A percentile compares a stretch with the other conserved stretches of the same genome.
phyloP scores from a whole-genome alignment of 116 monocot species.

The Trichopus zeylanicus region DNA sequence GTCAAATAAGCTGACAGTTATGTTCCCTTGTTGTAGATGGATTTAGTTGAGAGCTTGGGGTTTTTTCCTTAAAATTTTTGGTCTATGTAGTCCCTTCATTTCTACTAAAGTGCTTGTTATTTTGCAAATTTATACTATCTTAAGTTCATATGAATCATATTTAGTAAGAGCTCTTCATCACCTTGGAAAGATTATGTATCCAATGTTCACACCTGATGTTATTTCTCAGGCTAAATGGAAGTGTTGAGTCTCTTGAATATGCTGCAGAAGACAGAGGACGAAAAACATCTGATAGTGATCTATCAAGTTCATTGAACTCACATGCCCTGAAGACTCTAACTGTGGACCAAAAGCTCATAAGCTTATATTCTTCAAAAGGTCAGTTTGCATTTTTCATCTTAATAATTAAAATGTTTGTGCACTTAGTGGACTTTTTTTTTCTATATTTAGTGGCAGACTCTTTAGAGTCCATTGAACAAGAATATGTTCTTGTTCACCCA shows the following conservation, averaged over 20 bases:
- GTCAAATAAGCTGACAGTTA: not conserved
- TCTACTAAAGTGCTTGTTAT: too few species aligned
- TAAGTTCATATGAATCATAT: not conserved
- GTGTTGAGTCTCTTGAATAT: not conserved
- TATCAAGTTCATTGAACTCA: slow-evolving; percentile 1
- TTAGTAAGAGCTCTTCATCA: not conserved
- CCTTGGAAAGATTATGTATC: too few species aligned
- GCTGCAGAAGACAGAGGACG: slow-evolving; percentile 1
- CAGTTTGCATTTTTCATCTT: not conserved
- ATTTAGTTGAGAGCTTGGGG: too few species aligned
- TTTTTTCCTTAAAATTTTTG: too few species aligned
- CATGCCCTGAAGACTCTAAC: slow-evolving; percentile 2
- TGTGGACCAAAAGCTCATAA: slow-evolving; percentile 3
- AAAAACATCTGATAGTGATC: not conserved
- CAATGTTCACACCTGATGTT: not conserved
- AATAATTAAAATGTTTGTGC: not conserved
- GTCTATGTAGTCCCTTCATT: too few species aligned
- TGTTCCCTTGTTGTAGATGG: not conserved
- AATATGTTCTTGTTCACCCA: slow-evolving; percentile 32
- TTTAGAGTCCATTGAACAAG: slow-evolving; percentile 32
- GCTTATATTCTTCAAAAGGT: slow-evolving; percentile 13
- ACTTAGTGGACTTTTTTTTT: not conserved
- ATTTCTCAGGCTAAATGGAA: slow-evolving; percentile 7
- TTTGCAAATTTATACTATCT: too few species aligned
- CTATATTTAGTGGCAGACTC: slow-evolving; percentile 28